Evolutionary conservation across 768 basidiomycete genomes (phyloP).

Genomic region (Gymnopilus dilepis): DNA sequence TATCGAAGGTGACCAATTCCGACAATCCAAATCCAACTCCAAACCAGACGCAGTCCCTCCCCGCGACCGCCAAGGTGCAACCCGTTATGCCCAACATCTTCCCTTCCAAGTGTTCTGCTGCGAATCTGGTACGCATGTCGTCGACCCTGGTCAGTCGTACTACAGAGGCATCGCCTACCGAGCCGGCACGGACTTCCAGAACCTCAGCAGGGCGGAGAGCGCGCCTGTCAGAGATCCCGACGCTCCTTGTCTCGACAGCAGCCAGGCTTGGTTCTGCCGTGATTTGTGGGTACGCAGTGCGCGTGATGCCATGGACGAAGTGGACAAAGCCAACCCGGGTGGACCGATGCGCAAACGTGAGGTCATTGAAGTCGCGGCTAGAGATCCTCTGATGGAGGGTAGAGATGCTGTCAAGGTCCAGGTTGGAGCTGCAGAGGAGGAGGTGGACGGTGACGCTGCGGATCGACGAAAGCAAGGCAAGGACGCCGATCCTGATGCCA

Average conservation of each 20-base stretch:
- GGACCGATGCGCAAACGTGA: slow-evolving; percentile 34
- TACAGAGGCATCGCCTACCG: slow-evolving; percentile 90
- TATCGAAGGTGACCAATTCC: slow-evolving; percentile 97
- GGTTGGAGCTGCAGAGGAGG: slow-evolving; percentile 38
- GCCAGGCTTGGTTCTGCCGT: slow-evolving; percentile 97
- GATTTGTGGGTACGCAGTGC: slow-evolving; percentile 96
- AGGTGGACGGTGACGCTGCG: slow-evolving; percentile 38
- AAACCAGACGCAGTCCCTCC: slow-evolving; percentile 92
- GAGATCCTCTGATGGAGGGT: slow-evolving; percentile 37
- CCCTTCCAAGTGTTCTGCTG: slow-evolving; percentile 99
- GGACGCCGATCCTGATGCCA: slow-evolving; percentile 69
- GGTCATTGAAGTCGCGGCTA: slow-evolving; percentile 40
- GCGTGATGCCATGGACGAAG: slow-evolving; percentile 70
- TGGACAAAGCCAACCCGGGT: slow-evolving; percentile 47
- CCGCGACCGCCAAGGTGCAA: slow-evolving; percentile 80
- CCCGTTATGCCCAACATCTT: slow-evolving; percentile 87
- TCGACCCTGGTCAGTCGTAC: slow-evolving; percentile 95
- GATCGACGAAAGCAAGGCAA: slow-evolving; percentile 35
- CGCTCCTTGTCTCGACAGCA: slow-evolving; percentile 91
- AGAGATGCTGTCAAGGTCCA: slow-evolving; percentile 40
- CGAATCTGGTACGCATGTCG: slow-evolving; percentile 95
- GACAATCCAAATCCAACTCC: slow-evolving; percentile 93
- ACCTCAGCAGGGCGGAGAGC: slow-evolving; percentile 68
- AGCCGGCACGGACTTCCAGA: slow-evolving; percentile 81
- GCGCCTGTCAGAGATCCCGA: slow-evolving; percentile 69